Evolutionary conservation across 768 basidiomycete genomes (phyloP).

Genomic region (Asterophora parasitica): DNA sequence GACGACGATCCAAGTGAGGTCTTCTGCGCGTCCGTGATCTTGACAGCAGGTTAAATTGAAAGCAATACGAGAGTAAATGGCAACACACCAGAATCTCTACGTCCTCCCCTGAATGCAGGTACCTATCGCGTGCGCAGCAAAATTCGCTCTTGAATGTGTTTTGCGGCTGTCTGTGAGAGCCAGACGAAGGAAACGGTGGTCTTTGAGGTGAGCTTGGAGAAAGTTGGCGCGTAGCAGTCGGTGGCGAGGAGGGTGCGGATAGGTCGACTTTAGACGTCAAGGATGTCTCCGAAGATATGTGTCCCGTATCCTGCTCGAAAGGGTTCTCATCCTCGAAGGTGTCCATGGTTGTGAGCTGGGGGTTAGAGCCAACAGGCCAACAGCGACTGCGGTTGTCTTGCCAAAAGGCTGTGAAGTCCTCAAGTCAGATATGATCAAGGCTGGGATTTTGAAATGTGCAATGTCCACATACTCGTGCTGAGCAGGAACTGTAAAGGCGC

Average conservation of each 20-base stretch:
- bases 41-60: neutral
- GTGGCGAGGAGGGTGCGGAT: conserved; percentile 59
- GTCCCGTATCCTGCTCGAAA: conserved; percentile 48
- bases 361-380: neutral
- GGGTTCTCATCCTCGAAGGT: conserved; percentile 65
- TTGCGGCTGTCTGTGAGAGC: conserved; percentile 48
- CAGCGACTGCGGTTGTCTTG: conserved; percentile 8
- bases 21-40: conserved; percentile 97
- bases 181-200: conserved; percentile 53
- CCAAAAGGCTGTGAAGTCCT: conserved; percentile 2
- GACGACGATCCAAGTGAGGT: conserved; percentile 84
- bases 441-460: neutral
- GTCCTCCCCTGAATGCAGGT: conserved; percentile 79
- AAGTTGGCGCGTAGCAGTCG: conserved; percentile 38
- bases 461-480: neutral
- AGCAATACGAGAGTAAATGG: neutral
- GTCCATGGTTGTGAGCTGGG: conserved; percentile 28
- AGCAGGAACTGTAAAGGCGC: neutral
- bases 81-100: conserved; percentile 69
- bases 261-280: conserved; percentile 50
- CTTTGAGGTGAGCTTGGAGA: conserved; percentile 42
- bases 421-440: neutral
- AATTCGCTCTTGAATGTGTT: conserved; percentile 68
- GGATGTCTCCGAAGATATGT: conserved; percentile 46
- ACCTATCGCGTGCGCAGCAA: conserved; percentile 71